Base-by-base conservation (phyloP, 1,284 basidiomycete genomes). In the Microbotryomycetes sp. region DNA sequence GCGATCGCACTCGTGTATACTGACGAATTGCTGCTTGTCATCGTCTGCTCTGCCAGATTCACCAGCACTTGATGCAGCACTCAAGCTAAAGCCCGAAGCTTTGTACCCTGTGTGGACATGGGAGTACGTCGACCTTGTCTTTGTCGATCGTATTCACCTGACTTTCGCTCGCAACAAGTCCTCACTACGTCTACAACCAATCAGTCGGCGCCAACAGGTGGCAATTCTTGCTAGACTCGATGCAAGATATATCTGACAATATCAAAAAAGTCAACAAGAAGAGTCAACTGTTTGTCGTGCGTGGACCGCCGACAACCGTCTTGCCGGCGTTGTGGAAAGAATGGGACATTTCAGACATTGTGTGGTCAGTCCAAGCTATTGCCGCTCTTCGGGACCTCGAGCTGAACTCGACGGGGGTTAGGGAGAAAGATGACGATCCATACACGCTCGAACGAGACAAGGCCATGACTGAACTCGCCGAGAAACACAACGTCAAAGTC, bases 331-430 rank as follows among this genome's bases (percentile, higher is more conserved):
- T 80, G 9, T 78, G 75, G 69, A 74, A 77, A 61, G 70, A 75
- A 27, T 81, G 79, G 79, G 71, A 74, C 11, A 78, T 81, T 47
- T 79, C 78, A 4, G 79, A 79, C 72, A 65, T 80, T 53, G 76
- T 77, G 28, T 80, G 77, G 65, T 77, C 76, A 60, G 76, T 72
- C 51, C 71, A 72, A 47, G 55, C 52, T 54, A 56, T 23, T 66
- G 68, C 65, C 16, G 69, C 68, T 57, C 56, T 65, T 3, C 64
- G 62, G n/a, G n/a, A 54, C 54, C 66, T 13, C 26, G 58, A 16
- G 68, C 67, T 56, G 46, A 53, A 46, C 57, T 27, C 3, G n/a
- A 27, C 16, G n/a, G 16, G 31, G 31, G 35, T 2, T 56, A 45
- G 66, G 65, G 55, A 65, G 60, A 56, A 58, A 23, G 65, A 67